Base-by-base conservation (phyloP, 176 grass and related monocot genomes). In the Ampelocalamus luodianensis region DNA sequence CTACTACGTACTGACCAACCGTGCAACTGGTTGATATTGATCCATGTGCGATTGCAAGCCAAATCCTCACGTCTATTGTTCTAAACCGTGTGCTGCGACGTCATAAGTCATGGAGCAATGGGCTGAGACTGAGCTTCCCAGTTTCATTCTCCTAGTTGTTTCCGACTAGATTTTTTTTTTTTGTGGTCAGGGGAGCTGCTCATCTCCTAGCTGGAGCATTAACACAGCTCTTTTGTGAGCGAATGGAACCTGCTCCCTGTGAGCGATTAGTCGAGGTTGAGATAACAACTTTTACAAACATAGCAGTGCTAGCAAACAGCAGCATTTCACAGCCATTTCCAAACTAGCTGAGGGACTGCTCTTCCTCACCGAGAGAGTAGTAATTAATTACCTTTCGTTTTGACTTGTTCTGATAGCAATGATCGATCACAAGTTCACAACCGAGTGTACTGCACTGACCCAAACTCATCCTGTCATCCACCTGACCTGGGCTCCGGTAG, bases 381-480 rank as follows among this genome's bases (percentile, higher is more conserved):
- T 22, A 26, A 9, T 22, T 15, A 13, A 23, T 5, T 43, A 71
- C 68, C 6, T 72, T 3, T 29, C 43, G 7, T 72, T 50, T 49
- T 72, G 70, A 49, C 68, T 71, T 26, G 23, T 45, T 26, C 44
- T 18, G 70, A 43, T 11, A 9, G 6, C 3, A 42, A 27, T 48
- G 68, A 24, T 48, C n/a, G 11, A 7, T 17, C 45, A 48, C 39
- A 42, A 42, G 6, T 42, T 42, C 39, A 42, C 45, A 48, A 48
- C 10, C 45, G 45, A 48, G 12, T 13, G 12, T 13, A 49, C 3
- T 48, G 4, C 13, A 5, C 15, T 15, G 39, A 43, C 20, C 8
- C 10, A 45, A 71, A 8, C 22, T 23, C 37, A 70, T n/a, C n/a
- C n/a, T n/a, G n/a, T n/a, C n/a, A 66, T 71, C 65, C 84, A 39